Percentiles rank a stretch among this genome's conserved stretches.
phyloP scores from a whole-genome alignment of 805 yeast genomes.

The Saccharomycopsis schoenii region DNA sequence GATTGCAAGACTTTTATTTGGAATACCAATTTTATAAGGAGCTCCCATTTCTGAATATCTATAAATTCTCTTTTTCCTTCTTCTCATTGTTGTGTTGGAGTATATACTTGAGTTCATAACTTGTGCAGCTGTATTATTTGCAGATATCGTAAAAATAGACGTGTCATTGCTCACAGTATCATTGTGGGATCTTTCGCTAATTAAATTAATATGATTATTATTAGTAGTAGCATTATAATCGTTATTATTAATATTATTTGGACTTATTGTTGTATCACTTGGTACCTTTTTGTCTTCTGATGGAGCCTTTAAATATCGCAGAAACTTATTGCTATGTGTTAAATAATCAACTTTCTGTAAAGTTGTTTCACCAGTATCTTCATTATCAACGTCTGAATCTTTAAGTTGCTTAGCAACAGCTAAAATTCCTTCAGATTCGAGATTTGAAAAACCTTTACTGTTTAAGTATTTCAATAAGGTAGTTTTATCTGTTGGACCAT shows the following conservation, averaged over 20 bases:
- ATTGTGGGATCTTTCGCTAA: neutral
- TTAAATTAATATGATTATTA: neutral
- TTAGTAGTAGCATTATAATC: neutral
- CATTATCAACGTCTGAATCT: constrained; percentile 1
- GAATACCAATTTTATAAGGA: constrained; percentile 10
- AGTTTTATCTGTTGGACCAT: constrained; percentile 1
- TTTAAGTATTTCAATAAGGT: constrained; percentile 10
- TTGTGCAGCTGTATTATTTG: neutral
- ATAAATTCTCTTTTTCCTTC: constrained; percentile 2
- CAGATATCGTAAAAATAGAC: neutral
- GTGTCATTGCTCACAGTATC: neutral
- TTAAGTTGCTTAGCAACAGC: constrained; percentile 15
- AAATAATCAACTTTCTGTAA: neutral
- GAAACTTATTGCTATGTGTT: neutral
- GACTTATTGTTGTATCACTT: neutral
- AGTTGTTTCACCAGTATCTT: neutral
- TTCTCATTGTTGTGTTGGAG: constrained; percentile 1
- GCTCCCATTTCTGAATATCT: constrained; percentile 7
- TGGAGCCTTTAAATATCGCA: constrained; percentile 1
- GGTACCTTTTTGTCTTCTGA: neutral
- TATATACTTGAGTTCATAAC: neutral
- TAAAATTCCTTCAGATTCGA: constrained; percentile 18
- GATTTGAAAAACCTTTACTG: constrained; percentile 15
- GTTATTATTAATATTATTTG: neutral
- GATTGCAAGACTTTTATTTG: constrained; percentile 1